Conservation (phyloP, 805 yeast genomes). For the Yarrowia keelungensis region DNA sequence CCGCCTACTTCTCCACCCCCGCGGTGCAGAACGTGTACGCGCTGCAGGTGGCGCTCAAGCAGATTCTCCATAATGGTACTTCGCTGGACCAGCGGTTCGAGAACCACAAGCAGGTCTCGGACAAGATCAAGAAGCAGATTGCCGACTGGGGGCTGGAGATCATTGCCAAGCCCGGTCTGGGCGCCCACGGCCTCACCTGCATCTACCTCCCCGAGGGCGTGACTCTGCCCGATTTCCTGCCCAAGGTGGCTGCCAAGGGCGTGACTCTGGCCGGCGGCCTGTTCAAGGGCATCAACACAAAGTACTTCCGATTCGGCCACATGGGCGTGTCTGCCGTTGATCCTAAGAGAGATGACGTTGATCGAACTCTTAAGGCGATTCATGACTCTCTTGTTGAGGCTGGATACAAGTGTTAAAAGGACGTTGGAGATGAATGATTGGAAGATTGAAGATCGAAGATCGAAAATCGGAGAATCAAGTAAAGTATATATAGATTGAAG, state of each 20-base stretch:
- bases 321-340: constrained; percentile 86
- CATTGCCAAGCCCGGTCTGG: constrained; percentile 66
- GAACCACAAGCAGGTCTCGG: constrained; percentile 67
- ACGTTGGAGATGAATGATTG: not conserved
- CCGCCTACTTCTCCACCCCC: constrained; percentile 96
- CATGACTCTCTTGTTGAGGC: constrained; percentile 49
- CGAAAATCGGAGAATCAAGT: not conserved
- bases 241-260: constrained; percentile 64
- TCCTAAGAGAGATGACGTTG: constrained; percentile 61
- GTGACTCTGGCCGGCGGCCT: constrained; percentile 89
- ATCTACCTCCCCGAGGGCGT: constrained; percentile 80
- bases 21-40: constrained; percentile 87
- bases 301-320: constrained; percentile 93
- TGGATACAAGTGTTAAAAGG: constrained; percentile 30
- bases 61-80: constrained; percentile 60
- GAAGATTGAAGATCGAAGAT: too few relatives aligned
- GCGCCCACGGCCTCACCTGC: constrained; percentile 90
- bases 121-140: constrained; percentile 66
- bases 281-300: constrained; percentile 76
- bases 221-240: constrained; percentile 70
- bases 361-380: constrained; percentile 57
- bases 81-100: constrained; percentile 67
- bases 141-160: constrained; percentile 68
- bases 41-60: constrained; percentile 74
- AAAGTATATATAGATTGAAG: constrained; percentile 18